A percentile compares a stretch with the other conserved stretches of the same genome.
These are phyloP conservation scores for Ophiobolus disseminans DNA, from an alignment of 2,329 filamentous ascomycete species.

Conservation along the genomic window DNA sequence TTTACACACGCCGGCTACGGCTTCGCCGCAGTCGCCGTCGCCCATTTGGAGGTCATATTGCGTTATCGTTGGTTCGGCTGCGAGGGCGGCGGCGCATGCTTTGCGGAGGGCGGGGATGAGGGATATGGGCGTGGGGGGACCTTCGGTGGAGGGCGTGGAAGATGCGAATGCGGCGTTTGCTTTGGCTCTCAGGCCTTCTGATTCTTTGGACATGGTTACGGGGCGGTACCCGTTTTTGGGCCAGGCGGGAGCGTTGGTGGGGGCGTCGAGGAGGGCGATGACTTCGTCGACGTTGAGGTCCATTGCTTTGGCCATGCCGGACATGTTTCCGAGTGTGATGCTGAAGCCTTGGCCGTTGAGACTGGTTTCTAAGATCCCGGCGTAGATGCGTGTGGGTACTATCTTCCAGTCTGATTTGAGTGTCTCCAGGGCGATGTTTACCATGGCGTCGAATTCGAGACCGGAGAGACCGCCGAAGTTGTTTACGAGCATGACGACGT, in stretches of 20 bases:
- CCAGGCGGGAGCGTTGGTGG: constrained; percentile 61
- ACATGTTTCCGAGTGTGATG: constrained; percentile 62
- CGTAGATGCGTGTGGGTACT: constrained; percentile 56
- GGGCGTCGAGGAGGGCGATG: constrained; percentile 57
- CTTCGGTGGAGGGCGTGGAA: constrained; percentile 26
- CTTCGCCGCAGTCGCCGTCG: constrained; percentile 85
- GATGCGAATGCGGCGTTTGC: constrained; percentile 36
- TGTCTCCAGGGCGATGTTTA: constrained; percentile 51
- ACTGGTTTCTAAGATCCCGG: constrained; percentile 60
- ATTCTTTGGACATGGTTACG: constrained; percentile 32
- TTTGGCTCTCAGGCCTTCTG: constrained; percentile 33
- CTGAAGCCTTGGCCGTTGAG: constrained; percentile 65
- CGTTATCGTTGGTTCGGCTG: constrained; percentile 69
- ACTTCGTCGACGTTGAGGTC: constrained; percentile 51
- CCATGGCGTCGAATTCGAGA: constrained; percentile 58
- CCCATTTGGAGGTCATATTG: constrained; percentile 81
- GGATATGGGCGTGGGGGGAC: constrained; percentile 49
- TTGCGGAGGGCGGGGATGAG: constrained; percentile 50
- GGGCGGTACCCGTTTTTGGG: constrained; percentile 56
- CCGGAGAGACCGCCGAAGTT: constrained; percentile 59
- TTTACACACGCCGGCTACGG: constrained; percentile 70
- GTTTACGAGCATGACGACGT: constrained; percentile 57
- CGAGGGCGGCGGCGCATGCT: constrained; percentile 58
- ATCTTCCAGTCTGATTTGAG: constrained; percentile 58
- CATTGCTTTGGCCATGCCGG: constrained; percentile 53